Percentiles rank a stretch among this genome's conserved stretches.
These are phyloP conservation scores for Backusella luteola DNA, from an alignment of 192 early-diverging fungal genomes.

Conservation along the genomic window DNA sequence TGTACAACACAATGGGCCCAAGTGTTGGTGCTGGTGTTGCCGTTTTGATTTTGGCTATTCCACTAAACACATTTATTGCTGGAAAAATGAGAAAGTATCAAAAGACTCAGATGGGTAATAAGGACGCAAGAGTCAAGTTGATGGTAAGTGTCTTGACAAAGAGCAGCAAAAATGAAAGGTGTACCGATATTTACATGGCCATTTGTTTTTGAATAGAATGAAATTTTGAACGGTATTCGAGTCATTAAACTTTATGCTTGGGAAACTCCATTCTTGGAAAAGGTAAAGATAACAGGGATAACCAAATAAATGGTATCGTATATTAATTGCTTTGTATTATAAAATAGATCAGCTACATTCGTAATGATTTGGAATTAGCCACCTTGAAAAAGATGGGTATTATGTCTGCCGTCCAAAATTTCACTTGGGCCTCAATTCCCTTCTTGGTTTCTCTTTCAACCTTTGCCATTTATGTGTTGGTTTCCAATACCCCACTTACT, in stretches of 20 bases:
- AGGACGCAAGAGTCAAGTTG: constrained; percentile 65
- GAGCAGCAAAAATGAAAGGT: not conserved
- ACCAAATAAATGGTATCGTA: not conserved
- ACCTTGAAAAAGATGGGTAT: constrained; percentile 74
- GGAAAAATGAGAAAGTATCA: constrained; percentile 67
- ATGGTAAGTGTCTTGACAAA: constrained; percentile 10
- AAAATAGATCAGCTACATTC: constrained; percentile 50
- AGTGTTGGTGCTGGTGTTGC: constrained; percentile 83
- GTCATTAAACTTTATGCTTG: constrained; percentile 98
- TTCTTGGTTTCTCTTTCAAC: constrained; percentile 86
- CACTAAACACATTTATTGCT: constrained; percentile 72
- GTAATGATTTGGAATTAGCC: constrained; percentile 73
- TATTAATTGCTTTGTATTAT: not conserved
- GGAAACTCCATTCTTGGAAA: constrained; percentile 79
- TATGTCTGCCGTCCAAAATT: constrained; percentile 65
- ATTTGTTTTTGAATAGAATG: constrained; percentile 48
- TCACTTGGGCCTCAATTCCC: constrained; percentile 82
- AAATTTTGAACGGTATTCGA: constrained; percentile 86
- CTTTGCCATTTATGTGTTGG: constrained; percentile 73
- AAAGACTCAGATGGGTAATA: constrained; percentile 84
- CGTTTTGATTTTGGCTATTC: constrained; percentile 81
- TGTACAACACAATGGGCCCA: constrained; percentile 64
- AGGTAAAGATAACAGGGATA: constrained; percentile 37
- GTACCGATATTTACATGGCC: not conserved
- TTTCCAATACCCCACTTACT: constrained; percentile 53